phyloP scores from a whole-genome alignment of 345 rosid species.

The Microthlaspi erraticum region DNA sequence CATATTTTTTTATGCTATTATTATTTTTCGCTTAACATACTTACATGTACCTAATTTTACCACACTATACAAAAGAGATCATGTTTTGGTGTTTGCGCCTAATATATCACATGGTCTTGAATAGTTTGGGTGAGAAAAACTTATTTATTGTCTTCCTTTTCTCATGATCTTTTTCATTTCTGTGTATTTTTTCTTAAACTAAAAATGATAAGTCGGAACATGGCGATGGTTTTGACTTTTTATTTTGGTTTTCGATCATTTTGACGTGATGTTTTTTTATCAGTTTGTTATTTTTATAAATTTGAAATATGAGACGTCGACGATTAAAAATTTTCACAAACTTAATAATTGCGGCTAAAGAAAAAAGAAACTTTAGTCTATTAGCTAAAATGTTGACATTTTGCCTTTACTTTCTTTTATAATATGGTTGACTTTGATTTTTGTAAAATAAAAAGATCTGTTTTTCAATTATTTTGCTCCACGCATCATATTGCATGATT shows the following conservation, averaged over 20 bases:
- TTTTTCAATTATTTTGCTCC: slow-evolving; percentile 23
- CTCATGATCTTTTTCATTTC: neutral
- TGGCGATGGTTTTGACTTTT: slow-evolving; percentile 23
- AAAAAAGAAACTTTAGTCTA: slow-evolving; percentile 2
- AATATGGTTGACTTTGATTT: slow-evolving; percentile 33
- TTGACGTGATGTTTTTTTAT: slow-evolving; percentile 15
- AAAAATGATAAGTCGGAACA: neutral
- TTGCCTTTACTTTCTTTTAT: slow-evolving; percentile 16
- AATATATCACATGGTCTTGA: slow-evolving; percentile 12
- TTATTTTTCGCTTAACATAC: no score
- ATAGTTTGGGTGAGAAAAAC: neutral
- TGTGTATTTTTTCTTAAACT: slow-evolving; percentile 3
- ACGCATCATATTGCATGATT: slow-evolving; percentile 31
- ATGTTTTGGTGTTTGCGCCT: slow-evolving; percentile 26
- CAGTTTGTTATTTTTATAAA: neutral
- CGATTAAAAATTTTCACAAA: neutral
- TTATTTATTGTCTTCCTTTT: neutral
- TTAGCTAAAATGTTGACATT: slow-evolving; percentile 38
- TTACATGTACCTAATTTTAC: slow-evolving; percentile 21
- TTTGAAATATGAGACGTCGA: neutral
- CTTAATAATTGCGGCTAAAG: slow-evolving; percentile 16
- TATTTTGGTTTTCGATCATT: neutral
- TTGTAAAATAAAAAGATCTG: neutral
- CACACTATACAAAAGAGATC: slow-evolving; percentile 4
- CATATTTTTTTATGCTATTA: neutral